phyloP scores from a whole-genome alignment of 495 filamentous ascomycete genomes.

The Penicillium cataractarum region DNA sequence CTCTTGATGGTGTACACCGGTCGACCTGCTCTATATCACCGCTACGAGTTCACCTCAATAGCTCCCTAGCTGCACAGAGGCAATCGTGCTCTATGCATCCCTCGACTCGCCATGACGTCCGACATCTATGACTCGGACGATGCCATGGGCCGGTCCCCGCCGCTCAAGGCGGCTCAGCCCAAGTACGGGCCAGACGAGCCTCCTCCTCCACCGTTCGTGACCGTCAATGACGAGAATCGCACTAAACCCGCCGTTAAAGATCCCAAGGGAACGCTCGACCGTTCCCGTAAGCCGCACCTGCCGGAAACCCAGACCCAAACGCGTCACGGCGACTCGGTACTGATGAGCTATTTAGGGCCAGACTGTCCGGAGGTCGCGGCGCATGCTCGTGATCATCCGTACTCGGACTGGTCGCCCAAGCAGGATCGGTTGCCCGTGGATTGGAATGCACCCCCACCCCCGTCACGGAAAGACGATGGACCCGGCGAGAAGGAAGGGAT shows the following conservation, averaged over 20 bases:
- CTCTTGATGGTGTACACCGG: neutral
- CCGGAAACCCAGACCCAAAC: constrained; percentile 37
- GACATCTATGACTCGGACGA: constrained; percentile 53
- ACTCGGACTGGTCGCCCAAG: constrained; percentile 19
- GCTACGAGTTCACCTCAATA: neutral
- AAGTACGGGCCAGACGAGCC: constrained; percentile 30
- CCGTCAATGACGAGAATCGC: constrained; percentile 17
- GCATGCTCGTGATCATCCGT: constrained; percentile 25
- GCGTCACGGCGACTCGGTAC: constrained; percentile 48
- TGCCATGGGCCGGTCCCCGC: constrained; percentile 40
- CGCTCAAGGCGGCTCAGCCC: constrained; percentile 23
- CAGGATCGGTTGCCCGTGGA: constrained; percentile 13
- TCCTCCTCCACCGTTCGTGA: constrained; percentile 35
- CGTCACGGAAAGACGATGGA: neutral
- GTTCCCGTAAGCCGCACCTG: constrained; percentile 42
- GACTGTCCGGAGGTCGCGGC: constrained; percentile 50
- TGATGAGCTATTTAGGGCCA: constrained; percentile 51
- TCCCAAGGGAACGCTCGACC: constrained; percentile 32
- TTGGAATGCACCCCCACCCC: neutral
- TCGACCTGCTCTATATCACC: neutral
- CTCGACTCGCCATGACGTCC: constrained; percentile 41
- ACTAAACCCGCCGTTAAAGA: constrained; percentile 9
- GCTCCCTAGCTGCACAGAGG: neutral
- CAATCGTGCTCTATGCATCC: constrained; percentile 36
- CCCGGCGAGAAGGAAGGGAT: neutral